These are phyloP conservation scores for Hysterangium stoloniferum DNA, from an alignment of 768 basidiomycete genomes.

Conservation along the genomic window DNA sequence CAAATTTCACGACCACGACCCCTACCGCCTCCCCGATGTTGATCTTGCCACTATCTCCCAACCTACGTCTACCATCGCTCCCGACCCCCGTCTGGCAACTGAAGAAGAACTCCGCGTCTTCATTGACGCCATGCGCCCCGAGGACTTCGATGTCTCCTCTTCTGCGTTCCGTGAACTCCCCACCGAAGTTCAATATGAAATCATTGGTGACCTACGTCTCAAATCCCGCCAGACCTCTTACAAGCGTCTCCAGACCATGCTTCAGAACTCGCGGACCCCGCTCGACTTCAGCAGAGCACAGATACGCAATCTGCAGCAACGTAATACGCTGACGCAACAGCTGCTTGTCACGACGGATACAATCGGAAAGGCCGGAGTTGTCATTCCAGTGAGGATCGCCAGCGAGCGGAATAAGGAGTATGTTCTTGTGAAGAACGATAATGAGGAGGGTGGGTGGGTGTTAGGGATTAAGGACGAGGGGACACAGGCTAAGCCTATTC, in stretches of 20 bases:
- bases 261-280: conserved; percentile 66
- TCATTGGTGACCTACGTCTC: conserved; percentile 89
- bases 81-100: conserved; percentile 91
- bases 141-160: conserved; percentile 89
- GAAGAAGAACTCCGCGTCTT: conserved; percentile 90
- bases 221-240: conserved; percentile 94
- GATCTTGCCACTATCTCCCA: conserved; percentile 58
- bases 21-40: conserved; percentile 85
- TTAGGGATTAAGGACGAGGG: conserved; percentile 87
- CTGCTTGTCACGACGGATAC: conserved; percentile 86
- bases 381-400: conserved; percentile 89
- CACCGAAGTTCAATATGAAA: conserved; percentile 96
- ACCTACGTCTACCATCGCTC: conserved; percentile 50
- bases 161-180: conserved; percentile 87
- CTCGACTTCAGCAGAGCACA: conserved; percentile 96
- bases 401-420: conserved; percentile 94
- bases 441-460: conserved; percentile 86
- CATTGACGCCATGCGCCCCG: conserved; percentile 93
- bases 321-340: conserved; percentile 90
- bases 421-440: conserved; percentile 88
- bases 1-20: conserved; percentile 75
- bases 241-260: conserved; percentile 86
- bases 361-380: conserved; percentile 83
- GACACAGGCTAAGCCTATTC: conserved; percentile 76
- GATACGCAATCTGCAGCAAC: conserved; percentile 80